Percentiles rank a stretch among this genome's conserved stretches.
Evolutionary conservation across 371 early-diverging fungal genomes (phyloP).

Genomic region (Rhizopus arrhizus): DNA sequence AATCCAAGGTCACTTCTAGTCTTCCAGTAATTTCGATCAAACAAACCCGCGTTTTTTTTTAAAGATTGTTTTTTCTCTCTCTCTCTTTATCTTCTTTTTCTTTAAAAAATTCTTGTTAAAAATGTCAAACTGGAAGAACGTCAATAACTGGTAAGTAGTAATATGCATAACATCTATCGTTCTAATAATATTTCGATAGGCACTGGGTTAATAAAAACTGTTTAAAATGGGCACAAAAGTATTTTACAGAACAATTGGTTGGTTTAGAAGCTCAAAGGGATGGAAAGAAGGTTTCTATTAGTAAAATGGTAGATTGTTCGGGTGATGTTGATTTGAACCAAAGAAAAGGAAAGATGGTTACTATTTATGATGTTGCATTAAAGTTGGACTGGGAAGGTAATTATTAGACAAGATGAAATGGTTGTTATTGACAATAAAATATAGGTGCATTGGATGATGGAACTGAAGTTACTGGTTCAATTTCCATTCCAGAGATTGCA

Average conservation of each 20-base stretch:
- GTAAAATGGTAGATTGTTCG: conserved; percentile 55
- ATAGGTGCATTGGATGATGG: conserved; percentile 67
- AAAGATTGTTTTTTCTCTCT: neutral
- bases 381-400: conserved; percentile 76
- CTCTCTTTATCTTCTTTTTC: conserved; percentile 8
- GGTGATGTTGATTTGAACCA: conserved; percentile 88
- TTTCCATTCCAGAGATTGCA: conserved; percentile 88
- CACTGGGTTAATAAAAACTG: conserved; percentile 84
- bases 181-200: conserved; percentile 8
- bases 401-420: neutral
- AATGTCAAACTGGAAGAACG: conserved; percentile 44
- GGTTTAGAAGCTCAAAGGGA: conserved; percentile 48
- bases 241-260: conserved; percentile 60
- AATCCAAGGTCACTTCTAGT: neutral
- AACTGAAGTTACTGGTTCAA: conserved; percentile 71
- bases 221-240: conserved; percentile 75
- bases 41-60: neutral
- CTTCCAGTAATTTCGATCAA: conserved; percentile 1
- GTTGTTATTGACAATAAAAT: neutral
- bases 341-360: conserved; percentile 86
- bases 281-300: conserved; percentile 57
- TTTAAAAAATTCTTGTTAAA: neutral
- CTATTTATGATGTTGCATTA: conserved; percentile 76
- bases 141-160: conserved; percentile 31
- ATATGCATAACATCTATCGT: neutral